Evolutionary conservation across 345 rosid species (phyloP).

Genomic region (Citrus reticulata): DNA sequence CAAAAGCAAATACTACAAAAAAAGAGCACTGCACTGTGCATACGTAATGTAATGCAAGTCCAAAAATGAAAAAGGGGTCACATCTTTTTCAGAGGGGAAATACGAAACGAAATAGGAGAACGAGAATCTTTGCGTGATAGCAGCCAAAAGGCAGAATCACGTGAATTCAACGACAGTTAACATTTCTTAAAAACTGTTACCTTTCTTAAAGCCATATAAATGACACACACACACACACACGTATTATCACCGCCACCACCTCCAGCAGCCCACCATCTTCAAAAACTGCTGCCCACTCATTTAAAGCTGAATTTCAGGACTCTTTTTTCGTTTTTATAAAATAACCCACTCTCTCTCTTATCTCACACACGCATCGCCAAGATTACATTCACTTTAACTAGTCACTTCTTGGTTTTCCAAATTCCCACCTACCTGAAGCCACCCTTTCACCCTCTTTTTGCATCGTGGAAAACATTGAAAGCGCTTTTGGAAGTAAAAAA

Average conservation of each 20-base stretch:
- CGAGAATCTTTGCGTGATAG: constrained; percentile 16
- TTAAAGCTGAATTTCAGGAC: constrained; percentile 30
- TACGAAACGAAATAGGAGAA: neutral
- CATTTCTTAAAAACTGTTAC: constrained; percentile 7
- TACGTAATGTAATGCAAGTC: too few relatives aligned
- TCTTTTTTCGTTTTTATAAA: neutral
- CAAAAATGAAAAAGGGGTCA: neutral
- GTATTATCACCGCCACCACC: neutral
- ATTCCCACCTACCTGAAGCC: constrained; percentile 15
- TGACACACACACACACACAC: too few relatives aligned
- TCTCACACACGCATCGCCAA: neutral
- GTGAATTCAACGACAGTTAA: constrained; percentile 34
- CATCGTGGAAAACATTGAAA: neutral
- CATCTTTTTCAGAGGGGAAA: neutral
- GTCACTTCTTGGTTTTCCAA: constrained; percentile 6
- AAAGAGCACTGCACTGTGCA: neutral
- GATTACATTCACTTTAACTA: neutral
- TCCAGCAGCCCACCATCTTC: constrained; percentile 7
- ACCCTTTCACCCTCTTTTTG: constrained; percentile 1
- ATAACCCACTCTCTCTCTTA: neutral
- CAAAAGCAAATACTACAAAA: neutral
- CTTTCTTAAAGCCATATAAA: constrained; percentile 5
- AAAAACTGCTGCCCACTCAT: constrained; percentile 10
- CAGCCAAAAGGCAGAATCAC: constrained; percentile 34
- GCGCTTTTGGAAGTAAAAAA: neutral